phyloP scores from a whole-genome alignment of 2,329 filamentous ascomycete genomes.

The Fusarium sp. region DNA sequence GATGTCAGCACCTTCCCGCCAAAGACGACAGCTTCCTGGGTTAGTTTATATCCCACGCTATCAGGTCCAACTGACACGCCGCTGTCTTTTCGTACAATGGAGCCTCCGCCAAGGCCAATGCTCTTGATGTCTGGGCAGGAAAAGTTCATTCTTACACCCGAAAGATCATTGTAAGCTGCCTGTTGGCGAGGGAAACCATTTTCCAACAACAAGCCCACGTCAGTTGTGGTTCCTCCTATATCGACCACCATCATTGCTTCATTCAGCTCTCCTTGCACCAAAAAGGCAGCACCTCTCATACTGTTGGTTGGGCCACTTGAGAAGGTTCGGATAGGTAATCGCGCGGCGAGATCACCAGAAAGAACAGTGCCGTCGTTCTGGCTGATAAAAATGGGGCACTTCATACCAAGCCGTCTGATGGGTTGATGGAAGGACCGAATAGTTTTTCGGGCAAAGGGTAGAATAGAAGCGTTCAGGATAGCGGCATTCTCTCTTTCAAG shows the following conservation, averaged over 20 bases:
- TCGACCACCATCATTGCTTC: conserved; percentile 71
- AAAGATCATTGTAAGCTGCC: conserved; percentile 71
- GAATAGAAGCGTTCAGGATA: conserved; percentile 72
- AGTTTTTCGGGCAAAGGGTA: conserved; percentile 67
- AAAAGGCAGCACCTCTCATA: conserved; percentile 72
- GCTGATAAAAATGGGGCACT: conserved; percentile 70
- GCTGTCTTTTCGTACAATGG: conserved; percentile 59
- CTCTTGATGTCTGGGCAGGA: conserved; percentile 68
- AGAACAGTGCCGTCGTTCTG: conserved; percentile 74
- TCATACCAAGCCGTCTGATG: conserved; percentile 60
- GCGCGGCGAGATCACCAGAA: conserved; percentile 63
- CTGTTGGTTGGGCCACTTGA: conserved; percentile 74
- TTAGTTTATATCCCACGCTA: conserved; percentile 70
- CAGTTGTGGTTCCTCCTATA: conserved; percentile 75
- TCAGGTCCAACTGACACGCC: conserved; percentile 67
- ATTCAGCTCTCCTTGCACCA: conserved; percentile 55
- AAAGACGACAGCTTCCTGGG: conserved; percentile 66
- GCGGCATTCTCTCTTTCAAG: conserved; percentile 74
- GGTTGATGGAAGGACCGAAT: conserved; percentile 68
- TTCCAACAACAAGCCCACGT: conserved; percentile 70
- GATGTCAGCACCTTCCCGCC: conserved; percentile 68
- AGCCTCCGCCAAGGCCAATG: conserved; percentile 70
- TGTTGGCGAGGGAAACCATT: conserved; percentile 74
- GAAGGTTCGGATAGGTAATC: conserved; percentile 71
- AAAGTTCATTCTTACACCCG: conserved; percentile 73